Conservation (phyloP, 2,329 filamentous ascomycete species). For the Monosporascus sp. region DNA sequence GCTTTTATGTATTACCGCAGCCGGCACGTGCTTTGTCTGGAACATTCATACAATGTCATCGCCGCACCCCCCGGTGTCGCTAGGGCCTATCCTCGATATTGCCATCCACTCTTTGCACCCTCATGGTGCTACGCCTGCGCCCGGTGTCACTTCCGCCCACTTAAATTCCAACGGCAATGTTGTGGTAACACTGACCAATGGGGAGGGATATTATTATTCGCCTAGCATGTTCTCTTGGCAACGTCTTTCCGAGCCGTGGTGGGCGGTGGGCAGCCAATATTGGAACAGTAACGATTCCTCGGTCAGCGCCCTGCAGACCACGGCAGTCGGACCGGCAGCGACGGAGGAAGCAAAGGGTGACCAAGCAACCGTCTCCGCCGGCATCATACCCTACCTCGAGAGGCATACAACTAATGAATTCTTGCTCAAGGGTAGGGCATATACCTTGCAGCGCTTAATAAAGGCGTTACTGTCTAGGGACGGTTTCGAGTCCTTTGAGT, state of each 20-base stretch:
- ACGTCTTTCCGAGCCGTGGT: conserved; percentile 93
- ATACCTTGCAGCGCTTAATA: conserved; percentile 84
- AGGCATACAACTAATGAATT: conserved; percentile 93
- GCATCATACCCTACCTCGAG: conserved; percentile 89
- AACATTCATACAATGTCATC: conserved; percentile 78
- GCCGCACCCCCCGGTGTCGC: conserved; percentile 82
- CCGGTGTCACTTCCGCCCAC: conserved; percentile 84
- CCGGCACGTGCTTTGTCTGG: conserved; percentile 90
- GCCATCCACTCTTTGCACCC: conserved; percentile 73
- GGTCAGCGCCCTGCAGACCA: conserved; percentile 72
- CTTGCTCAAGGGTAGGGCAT: conserved; percentile 84
- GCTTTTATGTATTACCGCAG: conserved; percentile 83
- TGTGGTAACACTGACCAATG: conserved; percentile 87
- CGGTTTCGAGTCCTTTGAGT: conserved; percentile 89
- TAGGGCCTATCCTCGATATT: conserved; percentile 83
- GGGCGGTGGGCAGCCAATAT: conserved; percentile 95
- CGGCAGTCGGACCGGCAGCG: conserved; percentile 55
- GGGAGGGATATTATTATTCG: conserved; percentile 89
- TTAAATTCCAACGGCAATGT: conserved; percentile 84
- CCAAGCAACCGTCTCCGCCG: conserved; percentile 68
- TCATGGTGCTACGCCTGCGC: conserved; percentile 68
- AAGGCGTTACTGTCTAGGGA: conserved; percentile 84
- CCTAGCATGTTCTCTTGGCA: conserved; percentile 87
- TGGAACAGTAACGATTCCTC: conserved; percentile 97
- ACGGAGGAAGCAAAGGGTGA: conserved; percentile 40